Conservation (phyloP, 2,329 filamentous ascomycete species). For the Claviceps africana region DNA sequence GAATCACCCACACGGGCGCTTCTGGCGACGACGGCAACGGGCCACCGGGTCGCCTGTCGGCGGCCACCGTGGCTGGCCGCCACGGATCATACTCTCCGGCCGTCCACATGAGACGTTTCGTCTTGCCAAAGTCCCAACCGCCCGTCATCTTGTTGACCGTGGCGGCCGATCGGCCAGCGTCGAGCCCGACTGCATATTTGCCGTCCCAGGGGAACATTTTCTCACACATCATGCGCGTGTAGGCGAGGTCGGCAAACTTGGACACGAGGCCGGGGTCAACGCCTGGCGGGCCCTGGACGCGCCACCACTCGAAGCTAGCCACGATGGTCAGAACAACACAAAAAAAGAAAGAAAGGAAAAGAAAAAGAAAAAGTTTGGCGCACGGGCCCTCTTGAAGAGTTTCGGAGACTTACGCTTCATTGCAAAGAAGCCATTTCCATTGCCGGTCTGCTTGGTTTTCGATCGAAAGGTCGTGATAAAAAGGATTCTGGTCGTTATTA, state of each 20-base stretch:
- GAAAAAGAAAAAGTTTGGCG: too few species aligned
- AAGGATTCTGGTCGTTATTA: constrained; percentile 18
- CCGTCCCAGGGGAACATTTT: constrained; percentile 34
- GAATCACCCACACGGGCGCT: constrained; percentile 38
- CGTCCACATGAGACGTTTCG: constrained; percentile 40
- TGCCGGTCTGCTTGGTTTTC: constrained; percentile 29
- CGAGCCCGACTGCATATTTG: constrained; percentile 13
- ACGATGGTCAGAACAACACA: not conserved
- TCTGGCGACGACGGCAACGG: constrained; percentile 31
- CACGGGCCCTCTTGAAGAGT: not conserved
- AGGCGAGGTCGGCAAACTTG: constrained; percentile 19
- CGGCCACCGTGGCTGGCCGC: constrained; percentile 38
- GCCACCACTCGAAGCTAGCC: constrained; percentile 11
- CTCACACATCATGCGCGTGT: constrained; percentile 41
- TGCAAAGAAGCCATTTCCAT: constrained; percentile 49
- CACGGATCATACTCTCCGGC: constrained; percentile 49
- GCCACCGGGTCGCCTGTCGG: constrained; percentile 38
- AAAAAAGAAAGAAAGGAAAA: not conserved
- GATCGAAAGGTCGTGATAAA: constrained; percentile 35
- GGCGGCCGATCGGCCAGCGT: constrained; percentile 13
- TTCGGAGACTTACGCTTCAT: constrained; percentile 33
- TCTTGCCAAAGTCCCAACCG: constrained; percentile 39
- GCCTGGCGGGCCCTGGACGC: constrained; percentile 16
- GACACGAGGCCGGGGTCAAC: not conserved
- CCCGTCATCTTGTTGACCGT: constrained; percentile 39